These are phyloP conservation scores for Blastocystis sp. DNA, from an alignment of 352 stramenopile species.

Conservation along the genomic window DNA sequence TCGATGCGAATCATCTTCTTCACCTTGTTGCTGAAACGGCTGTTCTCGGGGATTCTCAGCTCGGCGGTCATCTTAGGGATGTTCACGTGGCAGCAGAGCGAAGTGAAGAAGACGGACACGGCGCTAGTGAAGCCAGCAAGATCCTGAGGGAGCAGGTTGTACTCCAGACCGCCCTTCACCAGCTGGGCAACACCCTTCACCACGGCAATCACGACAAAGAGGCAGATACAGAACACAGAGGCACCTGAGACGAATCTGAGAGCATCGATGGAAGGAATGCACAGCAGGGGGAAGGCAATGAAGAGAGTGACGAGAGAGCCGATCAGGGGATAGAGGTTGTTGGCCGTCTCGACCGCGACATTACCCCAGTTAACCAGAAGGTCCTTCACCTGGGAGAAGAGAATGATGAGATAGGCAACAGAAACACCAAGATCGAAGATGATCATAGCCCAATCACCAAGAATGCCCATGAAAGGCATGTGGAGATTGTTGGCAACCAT, in stretches of 20 bases:
- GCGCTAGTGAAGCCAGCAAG: not conserved
- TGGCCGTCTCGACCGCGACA: not conserved
- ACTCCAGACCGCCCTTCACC: not conserved
- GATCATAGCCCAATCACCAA: conserved; percentile 24
- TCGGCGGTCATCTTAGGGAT: conserved; percentile 46
- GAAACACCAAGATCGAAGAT: conserved; percentile 37
- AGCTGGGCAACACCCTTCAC: not conserved
- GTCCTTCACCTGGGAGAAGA: conserved; percentile 28
- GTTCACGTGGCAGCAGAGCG: conserved; percentile 24
- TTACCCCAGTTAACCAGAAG: conserved; percentile 10
- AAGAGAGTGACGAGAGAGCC: not conserved
- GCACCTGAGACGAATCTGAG: not conserved
- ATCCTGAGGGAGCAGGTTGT: no score
- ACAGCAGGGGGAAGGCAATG: conserved; percentile 6
- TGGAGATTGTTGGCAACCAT: not conserved
- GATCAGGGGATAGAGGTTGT: not conserved
- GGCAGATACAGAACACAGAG: not conserved
- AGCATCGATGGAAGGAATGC: conserved; percentile 7
- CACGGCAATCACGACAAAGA: conserved; percentile 8
- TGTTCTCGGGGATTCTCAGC: not conserved
- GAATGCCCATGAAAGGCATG: not conserved
- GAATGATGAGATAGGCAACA: conserved; percentile 31
- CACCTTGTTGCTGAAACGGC: not conserved
- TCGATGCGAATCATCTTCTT: conserved; percentile 35
- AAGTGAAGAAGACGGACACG: conserved; percentile 44